These are phyloP conservation scores for Candida tallmaniae DNA, from an alignment of 805 yeast genomes.

Conservation along the genomic window DNA sequence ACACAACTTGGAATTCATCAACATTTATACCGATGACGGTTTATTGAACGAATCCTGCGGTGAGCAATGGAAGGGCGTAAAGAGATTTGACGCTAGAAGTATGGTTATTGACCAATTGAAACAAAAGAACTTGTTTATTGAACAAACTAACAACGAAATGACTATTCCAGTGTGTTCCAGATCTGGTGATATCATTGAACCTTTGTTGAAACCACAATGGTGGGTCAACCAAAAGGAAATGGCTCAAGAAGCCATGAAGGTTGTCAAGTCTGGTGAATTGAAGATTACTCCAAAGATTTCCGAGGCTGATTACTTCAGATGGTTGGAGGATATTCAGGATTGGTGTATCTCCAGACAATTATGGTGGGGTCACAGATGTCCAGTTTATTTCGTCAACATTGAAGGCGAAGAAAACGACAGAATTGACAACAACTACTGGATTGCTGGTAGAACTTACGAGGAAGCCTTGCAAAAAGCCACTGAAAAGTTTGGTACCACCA, in stretches of 20 bases:
- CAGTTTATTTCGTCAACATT: slow-evolving; percentile 81
- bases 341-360: slow-evolving; percentile 97
- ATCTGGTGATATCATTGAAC: slow-evolving; percentile 97
- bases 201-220: slow-evolving; percentile 98
- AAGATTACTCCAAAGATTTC: slow-evolving; percentile 84
- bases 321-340: slow-evolving; percentile 95
- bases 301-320: slow-evolving; percentile 88
- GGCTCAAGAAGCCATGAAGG: slow-evolving; percentile 84
- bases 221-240: slow-evolving; percentile 91
- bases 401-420: slow-evolving; percentile 68
- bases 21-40: slow-evolving; percentile 91
- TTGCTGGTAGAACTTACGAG: slow-evolving; percentile 76
- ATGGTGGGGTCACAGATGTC: slow-evolving; percentile 98
- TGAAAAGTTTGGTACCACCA: slow-evolving; percentile 58
- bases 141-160: slow-evolving; percentile 94
- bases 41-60: slow-evolving; percentile 88
- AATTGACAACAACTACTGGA: slow-evolving; percentile 74
- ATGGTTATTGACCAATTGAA: slow-evolving; percentile 77
- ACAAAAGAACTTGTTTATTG: slow-evolving; percentile 60
- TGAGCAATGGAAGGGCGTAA: slow-evolving; percentile 76
- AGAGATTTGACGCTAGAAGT: slow-evolving; percentile 91
- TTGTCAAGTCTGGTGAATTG: slow-evolving; percentile 77
- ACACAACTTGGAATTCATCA: slow-evolving; percentile 80
- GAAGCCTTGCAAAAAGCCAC: slow-evolving; percentile 86
- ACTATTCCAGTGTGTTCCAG: slow-evolving; percentile 89